Base-by-base conservation (phyloP, 2,329 filamentous ascomycete species). In the Metarhizium guizhouense region DNA sequence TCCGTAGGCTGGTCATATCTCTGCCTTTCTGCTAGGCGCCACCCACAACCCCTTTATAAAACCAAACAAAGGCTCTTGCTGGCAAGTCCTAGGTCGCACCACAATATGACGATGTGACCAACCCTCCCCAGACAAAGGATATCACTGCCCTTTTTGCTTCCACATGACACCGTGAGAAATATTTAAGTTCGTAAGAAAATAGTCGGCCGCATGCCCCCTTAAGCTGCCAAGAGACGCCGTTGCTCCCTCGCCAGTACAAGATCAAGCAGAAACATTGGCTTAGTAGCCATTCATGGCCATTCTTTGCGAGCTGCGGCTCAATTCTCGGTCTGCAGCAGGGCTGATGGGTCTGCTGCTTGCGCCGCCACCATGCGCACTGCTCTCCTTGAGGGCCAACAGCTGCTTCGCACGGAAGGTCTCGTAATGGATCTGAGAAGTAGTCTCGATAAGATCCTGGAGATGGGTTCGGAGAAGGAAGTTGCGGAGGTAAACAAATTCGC, bases 391-490 rank as follows among this genome's bases (percentile, higher is more conserved):
- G 57, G 94, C 94, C 70, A 99, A 79, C 67, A 99, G 81, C 76
- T 99, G 94, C 86, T 99, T 99, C 68, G 94, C 92, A 75, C 94
- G 92, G 92, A 99, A 99, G 58, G 91, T 95, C 82, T 99, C 94
- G 81, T 99, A 99, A 82, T 99, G 94, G 75, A 96, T 99, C 80
- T 99, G 94, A 65, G 92, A 96, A 51, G 94, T 99, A 36, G 94
- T 99, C 79, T 99, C 94, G 74, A 99, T 96, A 64, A 99, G 84
- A 69, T 99, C 94, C 81, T 99, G 94, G 56, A 99, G 84, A 75
- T 99, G 94, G 61, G 94, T 97, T 70, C 94, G 90, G 66, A 95
- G 95, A 62, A 99, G 84, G 84, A 99, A 99, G 82, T 99, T 93
- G 72, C 94, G 87, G 60, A 99, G 85, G 74, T 96, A 96, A 70